Evolutionary conservation across 1,284 basidiomycete species (phyloP), one percentile per base, ranked within the genome.

Genomic region (Cutaneotrichosporon spelunceum): DNA sequence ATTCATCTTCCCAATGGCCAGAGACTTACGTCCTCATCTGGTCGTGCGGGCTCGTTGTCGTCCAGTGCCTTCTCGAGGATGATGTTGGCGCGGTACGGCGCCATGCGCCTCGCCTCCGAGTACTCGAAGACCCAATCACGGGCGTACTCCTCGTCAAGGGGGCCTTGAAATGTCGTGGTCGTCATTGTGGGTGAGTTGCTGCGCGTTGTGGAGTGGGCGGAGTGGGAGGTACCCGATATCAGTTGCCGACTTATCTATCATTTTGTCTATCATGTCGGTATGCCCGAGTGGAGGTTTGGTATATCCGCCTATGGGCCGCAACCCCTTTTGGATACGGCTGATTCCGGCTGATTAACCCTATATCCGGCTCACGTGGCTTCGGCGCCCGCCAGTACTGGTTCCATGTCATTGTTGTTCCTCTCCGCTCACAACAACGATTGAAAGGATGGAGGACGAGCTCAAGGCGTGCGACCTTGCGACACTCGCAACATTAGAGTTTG

Each of bases 401-500:
- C n/a, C n/a, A n/a, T n/a, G n/a, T n/a, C n/a, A n/a, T 33, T 33
- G 30, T 33, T 33, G 30, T 5, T 30, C 5, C 5, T 10, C 6
- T 30, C 30, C 5, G 10, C 5, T 5, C 6, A 30, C 30, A 33
- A 33, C 30, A 33, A 33, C 30, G n/a, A 21, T 9, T 7, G n/a
- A 5, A 5, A 27, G 36, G 23, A 14, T n/a, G 3, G 42, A 36
- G 5, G 30, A n/a, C 26, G 62, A 60, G 27, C 52, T 52, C 24
- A 53, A 60, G 57, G 56, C 61, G 0, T 63, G 61, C 54, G 67
- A 70, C 45, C 59, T 69, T 24, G 63, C 59, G 1, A 64, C 70
- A 3, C 68, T 84, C 21, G 62, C 68, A 26, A 68, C 73, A 0
- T 84, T 87, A 72, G 66, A 73, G 33, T 84, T 85, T 24, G 82